Percentiles rank a stretch among this genome's conserved stretches.
These are phyloP conservation scores for Phycomyces nitens DNA, from an alignment of 192 early-diverging fungal species.

Conservation along the genomic window DNA sequence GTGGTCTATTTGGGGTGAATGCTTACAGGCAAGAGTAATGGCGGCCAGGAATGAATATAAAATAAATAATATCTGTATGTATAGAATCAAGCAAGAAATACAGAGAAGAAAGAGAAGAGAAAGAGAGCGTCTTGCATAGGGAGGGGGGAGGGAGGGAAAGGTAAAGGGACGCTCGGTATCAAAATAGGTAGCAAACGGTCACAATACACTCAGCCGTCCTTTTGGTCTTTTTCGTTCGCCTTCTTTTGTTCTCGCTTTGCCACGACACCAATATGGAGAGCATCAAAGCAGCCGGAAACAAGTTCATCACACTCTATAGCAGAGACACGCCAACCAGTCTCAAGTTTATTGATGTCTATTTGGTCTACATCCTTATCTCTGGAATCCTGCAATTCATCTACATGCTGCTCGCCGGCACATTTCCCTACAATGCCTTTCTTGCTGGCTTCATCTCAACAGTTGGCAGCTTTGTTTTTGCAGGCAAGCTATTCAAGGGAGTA, in stretches of 20 bases:
- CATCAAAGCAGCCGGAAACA: slow-evolving; percentile 16
- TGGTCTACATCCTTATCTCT: slow-evolving; percentile 86
- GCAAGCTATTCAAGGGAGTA: slow-evolving; percentile 53
- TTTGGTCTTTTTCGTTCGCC: background rate
- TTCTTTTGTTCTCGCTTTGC: background rate
- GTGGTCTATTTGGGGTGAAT: too few relatives aligned
- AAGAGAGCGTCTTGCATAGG: background rate
- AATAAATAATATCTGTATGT: too few relatives aligned
- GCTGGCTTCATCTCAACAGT: slow-evolving; percentile 92
- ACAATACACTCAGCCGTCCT: too few relatives aligned
- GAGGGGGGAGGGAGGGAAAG: background rate
- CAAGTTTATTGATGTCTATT: slow-evolving; percentile 91
- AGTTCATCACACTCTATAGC: slow-evolving; percentile 41
- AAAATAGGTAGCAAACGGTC: too few relatives aligned
- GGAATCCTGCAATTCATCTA: slow-evolving; percentile 92
- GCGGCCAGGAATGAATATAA: too few relatives aligned
- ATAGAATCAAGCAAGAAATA: too few relatives aligned
- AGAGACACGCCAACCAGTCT: slow-evolving; percentile 72
- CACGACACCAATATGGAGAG: slow-evolving; percentile 5
- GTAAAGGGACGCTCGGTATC: background rate
- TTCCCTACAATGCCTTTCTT: slow-evolving; percentile 97
- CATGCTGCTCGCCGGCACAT: slow-evolving; percentile 81
- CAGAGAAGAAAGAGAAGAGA: too few relatives aligned
- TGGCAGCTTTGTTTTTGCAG: slow-evolving; percentile 87
- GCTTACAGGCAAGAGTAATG: too few relatives aligned